Evolutionary conservation across 2,329 filamentous ascomycete genomes (phyloP).

Genomic region (Thielaviopsis populi): DNA sequence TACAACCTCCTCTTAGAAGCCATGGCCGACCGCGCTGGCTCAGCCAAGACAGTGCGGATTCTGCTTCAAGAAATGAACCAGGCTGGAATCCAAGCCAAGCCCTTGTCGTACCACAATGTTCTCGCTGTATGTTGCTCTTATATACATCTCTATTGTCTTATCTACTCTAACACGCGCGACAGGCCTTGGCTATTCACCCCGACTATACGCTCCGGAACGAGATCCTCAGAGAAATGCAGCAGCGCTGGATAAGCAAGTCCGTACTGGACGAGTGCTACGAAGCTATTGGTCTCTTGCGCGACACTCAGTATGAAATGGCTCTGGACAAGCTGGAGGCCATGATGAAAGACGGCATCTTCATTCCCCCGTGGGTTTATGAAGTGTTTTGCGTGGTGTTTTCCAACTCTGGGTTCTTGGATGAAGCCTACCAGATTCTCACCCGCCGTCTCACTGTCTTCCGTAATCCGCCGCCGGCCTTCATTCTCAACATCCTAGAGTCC

Average conservation of each 20-base stretch:
- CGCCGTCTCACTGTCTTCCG: constrained; percentile 30
- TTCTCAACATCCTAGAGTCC: constrained; percentile 60
- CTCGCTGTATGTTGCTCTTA: constrained; percentile 38
- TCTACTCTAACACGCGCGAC: neutral
- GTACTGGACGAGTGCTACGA: constrained; percentile 45
- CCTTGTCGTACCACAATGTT: constrained; percentile 53
- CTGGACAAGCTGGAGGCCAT: constrained; percentile 55
- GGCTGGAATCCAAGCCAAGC: constrained; percentile 46
- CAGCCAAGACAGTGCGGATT: constrained; percentile 43
- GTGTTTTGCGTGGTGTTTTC: constrained; percentile 61
- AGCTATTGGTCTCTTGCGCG: constrained; percentile 60
- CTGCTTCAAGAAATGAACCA: constrained; percentile 60
- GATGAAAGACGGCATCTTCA: constrained; percentile 35
- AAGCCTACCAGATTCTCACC: constrained; percentile 46
- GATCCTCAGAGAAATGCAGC: constrained; percentile 58
- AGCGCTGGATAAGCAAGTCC: constrained; percentile 44
- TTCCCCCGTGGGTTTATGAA: constrained; percentile 64
- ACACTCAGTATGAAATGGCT: constrained; percentile 70
- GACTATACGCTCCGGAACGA: constrained; percentile 63
- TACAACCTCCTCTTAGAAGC: constrained; percentile 64
- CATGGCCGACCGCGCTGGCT: constrained; percentile 54
- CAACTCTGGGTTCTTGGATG: constrained; percentile 58
- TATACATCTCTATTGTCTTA: neutral
- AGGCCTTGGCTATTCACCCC: constrained; percentile 67
- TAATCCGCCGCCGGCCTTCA: constrained; percentile 36